phyloP scores from a whole-genome alignment of 106 monocot genomes.

The Cymbidium sinense region DNA sequence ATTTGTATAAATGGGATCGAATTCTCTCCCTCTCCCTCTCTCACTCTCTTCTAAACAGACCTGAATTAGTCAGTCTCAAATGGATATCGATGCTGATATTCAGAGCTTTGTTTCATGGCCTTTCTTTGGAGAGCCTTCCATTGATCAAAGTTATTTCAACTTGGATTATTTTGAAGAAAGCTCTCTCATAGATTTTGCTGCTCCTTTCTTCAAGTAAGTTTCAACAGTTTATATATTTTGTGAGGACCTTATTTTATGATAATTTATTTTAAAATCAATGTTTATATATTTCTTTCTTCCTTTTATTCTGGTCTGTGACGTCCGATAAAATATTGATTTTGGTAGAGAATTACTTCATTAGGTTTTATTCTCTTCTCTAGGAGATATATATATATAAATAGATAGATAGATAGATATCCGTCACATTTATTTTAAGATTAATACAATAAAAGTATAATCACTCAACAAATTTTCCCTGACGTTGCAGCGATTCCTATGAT shows the following conservation, averaged over 20 bases:
- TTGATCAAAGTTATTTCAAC: background rate
- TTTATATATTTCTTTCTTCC: too few relatives aligned
- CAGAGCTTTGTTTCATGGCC: constrained; percentile 1
- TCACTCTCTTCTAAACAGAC: too few relatives aligned
- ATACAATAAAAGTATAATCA: too few relatives aligned
- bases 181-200: background rate
- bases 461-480: background rate
- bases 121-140: background rate
- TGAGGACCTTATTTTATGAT: background rate
- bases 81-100: background rate
- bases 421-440: too few relatives aligned
- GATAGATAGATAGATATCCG: too few relatives aligned
- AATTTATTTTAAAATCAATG: background rate
- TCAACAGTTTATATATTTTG: background rate
- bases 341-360: too few relatives aligned
- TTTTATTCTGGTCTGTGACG: too few relatives aligned
- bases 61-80: background rate
- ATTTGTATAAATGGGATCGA: too few relatives aligned
- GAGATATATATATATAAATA: too few relatives aligned
- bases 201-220: background rate
- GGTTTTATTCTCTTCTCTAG: too few relatives aligned
- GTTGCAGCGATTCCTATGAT: background rate
- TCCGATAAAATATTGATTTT: too few relatives aligned
- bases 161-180: background rate
- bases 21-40: too few relatives aligned